Percentiles rank a stretch among this genome's conserved stretches.
These are phyloP conservation scores for Microbotryum violaceum DNA, from an alignment of 1,284 basidiomycete species.

Conservation along the genomic window DNA sequence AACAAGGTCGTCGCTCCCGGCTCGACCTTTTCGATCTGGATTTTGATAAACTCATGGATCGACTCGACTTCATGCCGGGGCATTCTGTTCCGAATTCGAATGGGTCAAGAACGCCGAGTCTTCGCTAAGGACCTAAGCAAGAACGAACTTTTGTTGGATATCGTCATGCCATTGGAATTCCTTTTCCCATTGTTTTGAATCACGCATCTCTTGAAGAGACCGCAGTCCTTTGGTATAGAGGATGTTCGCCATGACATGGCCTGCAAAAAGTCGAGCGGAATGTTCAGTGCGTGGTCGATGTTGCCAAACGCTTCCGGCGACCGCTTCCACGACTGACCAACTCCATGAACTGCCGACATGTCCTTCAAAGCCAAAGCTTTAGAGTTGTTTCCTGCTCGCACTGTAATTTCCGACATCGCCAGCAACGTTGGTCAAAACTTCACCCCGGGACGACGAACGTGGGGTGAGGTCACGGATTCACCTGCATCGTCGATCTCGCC, in stretches of 20 bases:
- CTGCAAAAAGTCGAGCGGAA: background rate
- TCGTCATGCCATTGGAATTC: slow-evolving; percentile 26
- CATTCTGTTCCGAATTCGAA: slow-evolving; percentile 46
- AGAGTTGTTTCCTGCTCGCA: slow-evolving; percentile 7
- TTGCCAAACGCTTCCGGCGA: too few species aligned
- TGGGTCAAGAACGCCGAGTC: too few species aligned
- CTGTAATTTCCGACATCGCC: slow-evolving; percentile 1
- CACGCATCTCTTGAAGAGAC: slow-evolving; percentile 17
- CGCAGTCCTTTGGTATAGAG: slow-evolving; percentile 20
- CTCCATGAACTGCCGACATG: slow-evolving; percentile 61
- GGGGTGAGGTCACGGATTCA: background rate
- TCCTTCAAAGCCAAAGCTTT: slow-evolving; percentile 53
- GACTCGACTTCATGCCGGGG: slow-evolving; percentile 60
- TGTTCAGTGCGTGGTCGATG: too few species aligned
- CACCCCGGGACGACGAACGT: too few species aligned
- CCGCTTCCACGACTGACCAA: slow-evolving; percentile 50
- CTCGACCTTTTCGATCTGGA: slow-evolving; percentile 52
- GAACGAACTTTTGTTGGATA: slow-evolving; percentile 12
- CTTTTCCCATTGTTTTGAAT: slow-evolving; percentile 12
- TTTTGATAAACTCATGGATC: slow-evolving; percentile 53
- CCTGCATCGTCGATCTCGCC: slow-evolving; percentile 54
- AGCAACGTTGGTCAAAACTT: background rate
- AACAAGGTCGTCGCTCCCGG: slow-evolving; percentile 58
- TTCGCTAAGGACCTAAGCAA: background rate
- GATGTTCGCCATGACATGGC: slow-evolving; percentile 11